These are phyloP conservation scores for Tulasnella sp. DNA, from an alignment of 768 basidiomycete species.

Conservation along the genomic window DNA sequence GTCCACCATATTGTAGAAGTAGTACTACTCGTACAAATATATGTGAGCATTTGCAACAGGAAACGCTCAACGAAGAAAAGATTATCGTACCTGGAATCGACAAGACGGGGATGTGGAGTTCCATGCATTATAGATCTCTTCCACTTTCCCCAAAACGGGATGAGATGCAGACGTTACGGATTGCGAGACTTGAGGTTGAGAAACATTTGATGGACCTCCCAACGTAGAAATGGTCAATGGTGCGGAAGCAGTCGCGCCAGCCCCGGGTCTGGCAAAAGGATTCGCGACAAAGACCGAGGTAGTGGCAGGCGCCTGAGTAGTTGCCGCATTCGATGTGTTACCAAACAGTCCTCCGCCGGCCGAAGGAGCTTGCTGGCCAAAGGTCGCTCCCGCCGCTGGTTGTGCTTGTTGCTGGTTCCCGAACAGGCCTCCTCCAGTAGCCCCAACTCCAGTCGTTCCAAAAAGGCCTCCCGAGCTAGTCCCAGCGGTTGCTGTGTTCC, in stretches of 20 bases:
- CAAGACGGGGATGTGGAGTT: slow-evolving; percentile 54
- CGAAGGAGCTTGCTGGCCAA: too few species aligned
- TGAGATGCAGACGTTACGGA: slow-evolving; percentile 25
- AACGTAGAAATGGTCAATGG: slow-evolving; percentile 29
- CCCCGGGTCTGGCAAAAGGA: slow-evolving; percentile 8
- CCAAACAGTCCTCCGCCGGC: slow-evolving; percentile 19
- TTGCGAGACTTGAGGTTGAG: slow-evolving; percentile 18
- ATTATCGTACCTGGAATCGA: slow-evolving; percentile 57
- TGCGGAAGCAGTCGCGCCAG: slow-evolving; percentile 25
- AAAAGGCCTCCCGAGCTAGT: not conserved
- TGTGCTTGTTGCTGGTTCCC: slow-evolving; percentile 19
- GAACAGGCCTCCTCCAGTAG: slow-evolving; percentile 1
- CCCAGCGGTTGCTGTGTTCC: slow-evolving; percentile 6
- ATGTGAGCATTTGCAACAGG: not conserved
- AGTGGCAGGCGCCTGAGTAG: slow-evolving; percentile 21
- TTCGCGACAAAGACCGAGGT: slow-evolving; percentile 25
- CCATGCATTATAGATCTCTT: slow-evolving; percentile 59
- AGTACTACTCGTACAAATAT: slow-evolving; percentile 37
- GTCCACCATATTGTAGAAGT: slow-evolving; percentile 77
- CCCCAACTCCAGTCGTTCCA: slow-evolving; percentile 1
- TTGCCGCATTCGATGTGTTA: slow-evolving; percentile 15
- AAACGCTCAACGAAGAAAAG: not conserved
- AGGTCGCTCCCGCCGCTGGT: slow-evolving; percentile 22
- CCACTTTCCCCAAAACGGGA: slow-evolving; percentile 41
- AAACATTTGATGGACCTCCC: slow-evolving; percentile 8